A percentile compares a stretch with the other conserved stretches of the same genome.
Evolutionary conservation across 306 rosid genomes (phyloP).

Genomic region (Astragalus glycyphyllos): DNA sequence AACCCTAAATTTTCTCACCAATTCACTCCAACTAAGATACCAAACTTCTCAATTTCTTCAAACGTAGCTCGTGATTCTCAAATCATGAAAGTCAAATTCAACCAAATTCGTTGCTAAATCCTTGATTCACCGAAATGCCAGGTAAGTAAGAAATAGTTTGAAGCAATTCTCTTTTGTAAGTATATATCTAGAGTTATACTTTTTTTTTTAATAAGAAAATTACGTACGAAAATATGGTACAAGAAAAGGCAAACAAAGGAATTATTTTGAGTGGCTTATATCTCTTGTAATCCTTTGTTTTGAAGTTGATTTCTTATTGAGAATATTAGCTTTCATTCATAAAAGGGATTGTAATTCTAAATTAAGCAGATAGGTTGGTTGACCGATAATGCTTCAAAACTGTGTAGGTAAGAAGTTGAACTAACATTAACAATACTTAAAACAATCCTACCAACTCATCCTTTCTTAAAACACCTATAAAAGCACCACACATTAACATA

Average conservation of each 20-base stretch:
- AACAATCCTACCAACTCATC: neutral
- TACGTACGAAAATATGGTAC: too few relatives aligned
- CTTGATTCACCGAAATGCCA: too few relatives aligned
- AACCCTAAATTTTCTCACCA: too few relatives aligned
- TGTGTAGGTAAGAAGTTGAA: slow-evolving; percentile 33
- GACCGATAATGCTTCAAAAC: neutral
- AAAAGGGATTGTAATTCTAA: neutral
- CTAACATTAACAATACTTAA: slow-evolving; percentile 4
- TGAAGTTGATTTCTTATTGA: neutral
- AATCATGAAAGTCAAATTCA: too few relatives aligned
- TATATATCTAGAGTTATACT: too few relatives aligned
- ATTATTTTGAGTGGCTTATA: neutral
- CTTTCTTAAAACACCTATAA: slow-evolving; percentile 30
- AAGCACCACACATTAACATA: neutral
- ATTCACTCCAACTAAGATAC: too few relatives aligned
- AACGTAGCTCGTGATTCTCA: too few relatives aligned
- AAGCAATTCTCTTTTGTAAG: too few relatives aligned
- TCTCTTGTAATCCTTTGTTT: neutral
- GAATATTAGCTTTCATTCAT: neutral
- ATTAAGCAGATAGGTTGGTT: neutral
- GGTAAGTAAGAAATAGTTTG: too few relatives aligned
- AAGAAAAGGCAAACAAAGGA: neutral
- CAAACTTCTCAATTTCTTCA: too few relatives aligned
- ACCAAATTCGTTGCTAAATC: too few relatives aligned
- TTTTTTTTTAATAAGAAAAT: too few relatives aligned